phyloP scores from a whole-genome alignment of 2,329 filamentous ascomycete genomes.

The Cryphonectria parasitica region DNA sequence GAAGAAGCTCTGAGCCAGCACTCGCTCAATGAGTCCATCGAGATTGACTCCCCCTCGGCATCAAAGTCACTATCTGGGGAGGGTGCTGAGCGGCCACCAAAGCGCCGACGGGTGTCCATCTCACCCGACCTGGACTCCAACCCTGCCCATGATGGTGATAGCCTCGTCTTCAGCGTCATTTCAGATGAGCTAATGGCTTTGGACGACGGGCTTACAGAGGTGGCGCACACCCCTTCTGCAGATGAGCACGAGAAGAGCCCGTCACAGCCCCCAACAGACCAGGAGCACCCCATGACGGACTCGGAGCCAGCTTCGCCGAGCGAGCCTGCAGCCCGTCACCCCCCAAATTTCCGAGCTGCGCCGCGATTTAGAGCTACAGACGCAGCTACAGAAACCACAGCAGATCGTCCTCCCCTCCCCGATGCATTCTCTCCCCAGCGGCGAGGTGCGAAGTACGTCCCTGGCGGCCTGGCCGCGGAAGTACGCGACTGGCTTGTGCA shows the following conservation, averaged over 20 bases:
- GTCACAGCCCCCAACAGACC: conserved; percentile 7
- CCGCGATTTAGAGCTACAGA: conserved; percentile 45
- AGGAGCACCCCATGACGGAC: conserved; percentile 10
- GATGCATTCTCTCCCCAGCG: conserved; percentile 46
- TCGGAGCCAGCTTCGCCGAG: conserved; percentile 12
- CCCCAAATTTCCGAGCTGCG: conserved; percentile 40
- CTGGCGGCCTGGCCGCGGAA: conserved; percentile 47
- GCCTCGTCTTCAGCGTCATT: not conserved
- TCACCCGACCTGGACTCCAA: conserved; percentile 31
- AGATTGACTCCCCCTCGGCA: conserved; percentile 33
- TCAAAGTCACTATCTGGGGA: conserved; percentile 27
- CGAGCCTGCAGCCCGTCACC: conserved; percentile 31
- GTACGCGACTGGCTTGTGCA: conserved; percentile 51
- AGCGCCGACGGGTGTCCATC: conserved; percentile 44
- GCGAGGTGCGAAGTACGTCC: conserved; percentile 41
- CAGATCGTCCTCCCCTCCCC: conserved; percentile 37
- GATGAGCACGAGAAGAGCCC: conserved; percentile 20
- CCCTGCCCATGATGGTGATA: not conserved
- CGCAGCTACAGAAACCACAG: conserved; percentile 22
- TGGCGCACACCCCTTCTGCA: not conserved
- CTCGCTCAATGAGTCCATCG: conserved; percentile 31
- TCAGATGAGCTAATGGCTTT: conserved; percentile 32
- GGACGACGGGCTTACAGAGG: conserved; percentile 19
- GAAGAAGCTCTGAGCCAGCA: not conserved
- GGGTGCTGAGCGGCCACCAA: conserved; percentile 34